These are phyloP conservation scores for Aspergillus unguis DNA, from an alignment of 2,329 filamentous ascomycete species.

Conservation along the genomic window DNA sequence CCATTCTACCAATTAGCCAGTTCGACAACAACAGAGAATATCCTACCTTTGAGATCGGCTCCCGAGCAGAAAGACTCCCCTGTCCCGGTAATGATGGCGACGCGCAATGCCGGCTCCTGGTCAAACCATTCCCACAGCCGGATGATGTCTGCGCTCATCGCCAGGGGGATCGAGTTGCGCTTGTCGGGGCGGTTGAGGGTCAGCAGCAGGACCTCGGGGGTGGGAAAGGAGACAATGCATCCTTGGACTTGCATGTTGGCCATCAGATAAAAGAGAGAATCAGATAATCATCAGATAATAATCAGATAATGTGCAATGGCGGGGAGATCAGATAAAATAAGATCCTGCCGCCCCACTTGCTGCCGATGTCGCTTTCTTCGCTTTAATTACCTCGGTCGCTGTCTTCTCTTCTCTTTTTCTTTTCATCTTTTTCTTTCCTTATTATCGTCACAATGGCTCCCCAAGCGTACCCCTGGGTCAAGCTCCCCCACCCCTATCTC, in stretches of 20 bases:
- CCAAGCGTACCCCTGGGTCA: constrained; percentile 36
- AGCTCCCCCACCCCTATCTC: constrained; percentile 48
- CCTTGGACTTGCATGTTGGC: constrained; percentile 13
- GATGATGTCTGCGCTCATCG: constrained; percentile 44
- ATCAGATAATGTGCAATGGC: too few species aligned
- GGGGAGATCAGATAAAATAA: too few species aligned
- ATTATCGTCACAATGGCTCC: not conserved
- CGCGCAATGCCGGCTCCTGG: constrained; percentile 57
- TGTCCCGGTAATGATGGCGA: constrained; percentile 61
- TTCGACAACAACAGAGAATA: not conserved
- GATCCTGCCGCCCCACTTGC: too few species aligned
- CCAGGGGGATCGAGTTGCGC: constrained; percentile 43
- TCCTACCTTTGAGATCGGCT: constrained; percentile 58
- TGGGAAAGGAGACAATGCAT: constrained; percentile 40
- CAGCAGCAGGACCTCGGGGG: constrained; percentile 41
- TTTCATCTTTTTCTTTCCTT: not conserved
- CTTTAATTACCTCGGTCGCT: too few species aligned
- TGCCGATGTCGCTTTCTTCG: too few species aligned
- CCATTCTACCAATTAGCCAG: constrained; percentile 48
- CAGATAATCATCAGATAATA: too few species aligned
- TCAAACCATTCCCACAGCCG: constrained; percentile 60
- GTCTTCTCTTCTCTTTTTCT: not conserved
- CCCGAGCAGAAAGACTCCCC: constrained; percentile 67
- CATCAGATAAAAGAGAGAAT: too few species aligned
- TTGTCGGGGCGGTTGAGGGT: constrained; percentile 41